Conservation (phyloP, 768 basidiomycete genomes). For the Amanita subjunquillea region DNA sequence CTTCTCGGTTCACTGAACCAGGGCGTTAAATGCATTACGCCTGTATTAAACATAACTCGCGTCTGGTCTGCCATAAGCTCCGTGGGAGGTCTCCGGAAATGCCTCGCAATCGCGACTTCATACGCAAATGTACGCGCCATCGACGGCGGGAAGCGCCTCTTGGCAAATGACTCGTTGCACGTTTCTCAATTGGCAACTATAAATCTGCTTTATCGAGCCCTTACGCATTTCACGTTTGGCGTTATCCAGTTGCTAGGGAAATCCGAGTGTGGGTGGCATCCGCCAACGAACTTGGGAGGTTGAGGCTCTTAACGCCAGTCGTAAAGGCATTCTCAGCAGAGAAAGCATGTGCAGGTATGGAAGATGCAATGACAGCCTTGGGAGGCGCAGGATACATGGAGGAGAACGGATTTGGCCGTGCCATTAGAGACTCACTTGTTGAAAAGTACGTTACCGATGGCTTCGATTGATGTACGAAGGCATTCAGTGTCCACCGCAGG, state of each 20-base stretch:
- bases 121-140: conserved; percentile 54
- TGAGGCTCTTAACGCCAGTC: conserved; percentile 60
- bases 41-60: conserved; percentile 72
- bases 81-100: conserved; percentile 47
- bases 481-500: conserved; percentile 15
- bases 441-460: conserved; percentile 37
- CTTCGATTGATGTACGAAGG: neutral
- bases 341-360: conserved; percentile 51
- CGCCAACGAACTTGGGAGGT: conserved; percentile 35
- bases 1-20: conserved; percentile 47
- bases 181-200: conserved; percentile 54
- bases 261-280: conserved; percentile 45
- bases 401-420: conserved; percentile 62
- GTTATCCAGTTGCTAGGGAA: conserved; percentile 49
- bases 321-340: conserved; percentile 64
- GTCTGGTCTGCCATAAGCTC: conserved; percentile 51
- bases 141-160: conserved; percentile 35
- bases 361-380: conserved; percentile 63
- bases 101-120: conserved; percentile 53
- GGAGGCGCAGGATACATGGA: conserved; percentile 83
- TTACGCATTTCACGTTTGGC: conserved; percentile 55
- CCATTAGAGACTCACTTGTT: conserved; percentile 60
- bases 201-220: conserved; percentile 52
- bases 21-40: conserved; percentile 58
- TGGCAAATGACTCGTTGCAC: conserved; percentile 49